These are phyloP conservation scores for Schizonepeta tenuifolia DNA, from an alignment of 257 asterid species.

Conservation along the genomic window DNA sequence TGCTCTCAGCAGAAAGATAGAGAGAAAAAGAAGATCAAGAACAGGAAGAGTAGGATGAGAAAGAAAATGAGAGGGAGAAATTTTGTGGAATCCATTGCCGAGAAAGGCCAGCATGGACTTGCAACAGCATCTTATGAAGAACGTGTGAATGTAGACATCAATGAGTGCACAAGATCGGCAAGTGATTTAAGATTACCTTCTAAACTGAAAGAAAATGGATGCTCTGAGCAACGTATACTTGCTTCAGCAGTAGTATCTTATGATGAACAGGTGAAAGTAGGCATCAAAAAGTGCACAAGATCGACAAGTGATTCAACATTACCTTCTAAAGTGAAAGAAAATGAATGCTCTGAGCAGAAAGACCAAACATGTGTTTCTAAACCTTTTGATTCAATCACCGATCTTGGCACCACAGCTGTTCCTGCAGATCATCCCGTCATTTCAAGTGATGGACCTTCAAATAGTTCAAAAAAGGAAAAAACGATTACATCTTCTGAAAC, in stretches of 20 bases:
- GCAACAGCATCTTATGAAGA: background rate
- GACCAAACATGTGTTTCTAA: constrained; percentile 24
- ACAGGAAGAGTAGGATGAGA: too few relatives aligned
- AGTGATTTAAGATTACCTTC: constrained; percentile 12
- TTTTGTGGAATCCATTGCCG: background rate
- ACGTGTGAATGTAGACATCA: background rate
- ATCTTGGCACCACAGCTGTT: background rate
- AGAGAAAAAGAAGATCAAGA: background rate
- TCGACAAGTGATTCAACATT: too few relatives aligned
- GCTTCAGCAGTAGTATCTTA: background rate
- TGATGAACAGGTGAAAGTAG: constrained; percentile 10
- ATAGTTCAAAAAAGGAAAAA: constrained; percentile 23
- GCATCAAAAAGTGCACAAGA: background rate
- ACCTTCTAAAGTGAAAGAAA: constrained; percentile 12
- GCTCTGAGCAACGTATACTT: constrained; percentile 10
- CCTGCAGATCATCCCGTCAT: constrained; percentile 15
- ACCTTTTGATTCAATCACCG: constrained; percentile 25
- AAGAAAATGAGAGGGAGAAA: background rate
- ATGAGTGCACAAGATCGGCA: background rate
- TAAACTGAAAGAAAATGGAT: constrained; percentile 2
- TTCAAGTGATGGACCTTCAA: constrained; percentile 4
- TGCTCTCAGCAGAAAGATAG: constrained; percentile 22
- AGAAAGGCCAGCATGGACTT: background rate
- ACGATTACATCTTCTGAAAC: background rate
- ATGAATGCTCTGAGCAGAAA: constrained; percentile 19